Evolutionary conservation across 495 filamentous ascomycete species (phyloP), one percentile per base, ranked within the genome.

Genomic region (Neurospora sp.): DNA sequence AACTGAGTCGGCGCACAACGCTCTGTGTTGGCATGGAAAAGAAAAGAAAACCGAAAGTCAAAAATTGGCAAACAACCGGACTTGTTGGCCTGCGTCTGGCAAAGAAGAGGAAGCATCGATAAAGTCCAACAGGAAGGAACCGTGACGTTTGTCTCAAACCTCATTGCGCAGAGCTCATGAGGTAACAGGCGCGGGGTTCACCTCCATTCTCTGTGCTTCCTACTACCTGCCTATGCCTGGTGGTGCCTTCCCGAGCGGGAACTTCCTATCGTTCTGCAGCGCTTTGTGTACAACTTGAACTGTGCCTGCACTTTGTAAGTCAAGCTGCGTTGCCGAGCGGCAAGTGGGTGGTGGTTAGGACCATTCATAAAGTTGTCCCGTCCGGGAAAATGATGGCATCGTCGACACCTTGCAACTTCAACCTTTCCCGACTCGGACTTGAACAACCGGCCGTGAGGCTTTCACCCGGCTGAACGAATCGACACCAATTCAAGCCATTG

Each of bases 401-500:
- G 35, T 38, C 48, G 44, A 37, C 14, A 35, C 48, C 31, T 31
- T 31, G 2, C 27, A 37, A 20, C 73, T 69, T 70, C 23, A 27
- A 27, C 35, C 27, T 70, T 73, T 27, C 31, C 40, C n/a, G 4
- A 20, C 40, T 71, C 12, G 20, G 39, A 27, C 41, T 20, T 42
- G 23, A 71, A 18, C 73, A 69, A 70, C 72, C 66, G 31, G n/a
- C 59, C 42, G 20, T 20, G n/a, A 46, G 41, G 37, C 54, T 12
- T 31, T 37, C 62, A 69, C 76, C 70, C 73, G 71, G 72, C 70
- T 48, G 72, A 42, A 76, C 71, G 74, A 69, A 73, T 42, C 74
- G 73, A 74, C 73, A 62, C 12, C 72, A 74, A 69, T 66, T 71
- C 66, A 46, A 75, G 76, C 76, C 77, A 79, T 79, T 79, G 76